Evolutionary conservation across 495 filamentous ascomycete species (phyloP).

Genomic region (Tetracladium marchalianum): DNA sequence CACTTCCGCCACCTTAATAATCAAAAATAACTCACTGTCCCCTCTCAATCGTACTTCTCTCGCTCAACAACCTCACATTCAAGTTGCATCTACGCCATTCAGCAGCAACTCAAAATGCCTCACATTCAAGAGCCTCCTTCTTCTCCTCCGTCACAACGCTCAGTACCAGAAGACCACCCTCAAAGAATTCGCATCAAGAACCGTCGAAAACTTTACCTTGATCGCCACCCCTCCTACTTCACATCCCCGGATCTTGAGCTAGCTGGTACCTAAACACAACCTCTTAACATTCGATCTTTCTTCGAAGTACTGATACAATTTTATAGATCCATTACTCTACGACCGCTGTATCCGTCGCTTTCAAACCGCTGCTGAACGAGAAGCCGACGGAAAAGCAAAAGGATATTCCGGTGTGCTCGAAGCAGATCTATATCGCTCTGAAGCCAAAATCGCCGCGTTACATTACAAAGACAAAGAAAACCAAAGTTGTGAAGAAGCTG

Average conservation of each 20-base stretch:
- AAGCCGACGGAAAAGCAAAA: constrained; percentile 57
- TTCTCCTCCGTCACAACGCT: neutral
- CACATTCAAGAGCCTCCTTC: constrained; percentile 4
- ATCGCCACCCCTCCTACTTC: constrained; percentile 21
- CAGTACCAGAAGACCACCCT: neutral
- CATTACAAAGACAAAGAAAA: constrained; percentile 39
- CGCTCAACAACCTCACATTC: too few species aligned
- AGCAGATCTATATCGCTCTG: constrained; percentile 57
- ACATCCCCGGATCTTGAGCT: constrained; percentile 17
- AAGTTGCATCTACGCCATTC: neutral
- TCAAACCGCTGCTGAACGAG: constrained; percentile 59
- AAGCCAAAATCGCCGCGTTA: constrained; percentile 61
- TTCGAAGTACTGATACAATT: constrained; percentile 14
- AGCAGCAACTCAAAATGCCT: constrained; percentile 3
- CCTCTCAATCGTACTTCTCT: too few species aligned
- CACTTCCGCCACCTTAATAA: too few species aligned
- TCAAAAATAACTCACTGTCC: too few species aligned
- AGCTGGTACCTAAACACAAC: constrained; percentile 7
- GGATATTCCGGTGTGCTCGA: constrained; percentile 63
- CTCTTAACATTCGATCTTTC: neutral
- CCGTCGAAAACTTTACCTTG: constrained; percentile 18
- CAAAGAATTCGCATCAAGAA: constrained; percentile 19
- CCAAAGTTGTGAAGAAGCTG: neutral
- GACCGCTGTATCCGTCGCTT: constrained; percentile 69
- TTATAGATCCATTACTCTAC: constrained; percentile 62